Evolutionary conservation across 2,329 filamentous ascomycete species (phyloP).

Genomic region (Aspergillus amoenus): DNA sequence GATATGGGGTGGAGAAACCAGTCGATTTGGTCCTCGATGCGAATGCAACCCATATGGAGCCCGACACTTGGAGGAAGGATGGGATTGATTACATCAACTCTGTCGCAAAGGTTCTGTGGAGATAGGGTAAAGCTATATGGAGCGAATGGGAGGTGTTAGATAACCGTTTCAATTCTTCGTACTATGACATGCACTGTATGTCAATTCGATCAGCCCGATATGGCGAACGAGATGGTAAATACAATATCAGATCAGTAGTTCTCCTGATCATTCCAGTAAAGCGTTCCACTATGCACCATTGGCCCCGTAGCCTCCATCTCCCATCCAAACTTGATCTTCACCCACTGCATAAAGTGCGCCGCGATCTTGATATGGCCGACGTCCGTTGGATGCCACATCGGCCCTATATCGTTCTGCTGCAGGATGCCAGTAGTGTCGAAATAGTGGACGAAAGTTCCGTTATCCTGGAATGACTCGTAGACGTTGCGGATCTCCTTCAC

Average conservation of each 20-base stretch:
- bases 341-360: constrained; percentile 59
- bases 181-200: no score
- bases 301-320: constrained; percentile 52
- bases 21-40: constrained; percentile 53
- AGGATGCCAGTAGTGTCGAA: constrained; percentile 63
- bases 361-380: constrained; percentile 62
- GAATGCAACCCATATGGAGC: constrained; percentile 47
- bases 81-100: constrained; percentile 34
- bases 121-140: constrained; percentile 9
- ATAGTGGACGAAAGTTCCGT: constrained; percentile 57
- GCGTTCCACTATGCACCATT: constrained; percentile 43
- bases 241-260: constrained; percentile 37
- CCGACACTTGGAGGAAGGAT: constrained; percentile 46
- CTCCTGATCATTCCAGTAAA: constrained; percentile 54
- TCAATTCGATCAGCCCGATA: neutral
- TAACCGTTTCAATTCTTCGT: neutral
- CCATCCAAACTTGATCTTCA: constrained; percentile 58
- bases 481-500: constrained; percentile 52
- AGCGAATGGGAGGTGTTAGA: neutral
- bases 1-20: constrained; percentile 42
- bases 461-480: constrained; percentile 50
- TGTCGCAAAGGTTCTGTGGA: constrained; percentile 24
- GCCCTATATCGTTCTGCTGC: constrained; percentile 62
- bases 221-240: neutral
- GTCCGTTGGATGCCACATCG: constrained; percentile 60